Evolutionary conservation across 345 rosid species (phyloP), one percentile per base, ranked within the genome.

Genomic region (Raphanus raphanistrum): DNA sequence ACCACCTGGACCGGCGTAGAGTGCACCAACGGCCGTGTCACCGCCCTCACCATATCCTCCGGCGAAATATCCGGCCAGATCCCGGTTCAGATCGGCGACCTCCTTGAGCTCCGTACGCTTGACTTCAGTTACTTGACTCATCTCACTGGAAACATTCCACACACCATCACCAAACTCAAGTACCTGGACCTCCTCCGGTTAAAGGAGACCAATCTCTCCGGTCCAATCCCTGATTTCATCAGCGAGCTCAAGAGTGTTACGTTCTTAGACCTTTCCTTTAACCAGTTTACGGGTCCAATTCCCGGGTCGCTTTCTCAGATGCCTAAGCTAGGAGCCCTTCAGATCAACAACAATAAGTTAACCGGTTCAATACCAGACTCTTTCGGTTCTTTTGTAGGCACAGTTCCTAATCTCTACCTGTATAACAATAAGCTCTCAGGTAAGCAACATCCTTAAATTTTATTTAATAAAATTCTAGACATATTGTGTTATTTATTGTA

Each of bases 361-460:
- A 87, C 89, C 1, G 80, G 87, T 3, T 59, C 85, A 3, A 69
- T 91, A 73, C 98, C 97, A 0, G 76, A 81, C 10, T 88, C 96
- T 17, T 89, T 91, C 48, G 90, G 92, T 8, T 48, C 41, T 15
- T 87, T 91, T 62, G 71, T 52, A 3, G 86, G 86, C 31, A 65
- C 71, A 2, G 65, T 50, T n/a, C 87, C 89, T 1, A 64, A 36
- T 3, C 84, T 93, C 38, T 84, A 77, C 84, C 77, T 91, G 80
- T 86, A 87, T 7, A 88, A 93, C 74, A 93, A 93, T 72, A 82
- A 82, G 16, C 90, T 91, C 65, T 82, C 97, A 1, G 97, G 59
- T 16, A 61, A 41, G 4, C 50, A 60, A 10, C 50, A 15, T 2
- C 4, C 4, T 27, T 12, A 9, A 43, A 3, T 38, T n/a, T 50